phyloP scores from a whole-genome alignment of 257 asterid species.

The Fraxinus excelsior region DNA sequence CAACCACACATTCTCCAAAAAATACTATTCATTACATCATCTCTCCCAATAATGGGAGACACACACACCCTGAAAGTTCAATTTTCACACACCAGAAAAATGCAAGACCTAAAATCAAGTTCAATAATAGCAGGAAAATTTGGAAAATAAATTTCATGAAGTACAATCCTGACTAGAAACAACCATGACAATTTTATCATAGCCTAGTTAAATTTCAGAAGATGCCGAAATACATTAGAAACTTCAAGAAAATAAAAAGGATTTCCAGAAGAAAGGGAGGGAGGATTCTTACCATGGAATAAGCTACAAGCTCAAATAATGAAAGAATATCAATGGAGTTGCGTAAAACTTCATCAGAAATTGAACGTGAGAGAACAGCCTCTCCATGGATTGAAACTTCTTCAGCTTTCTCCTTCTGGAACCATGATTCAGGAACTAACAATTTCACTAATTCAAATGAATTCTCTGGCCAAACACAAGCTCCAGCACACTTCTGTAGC shows the following conservation, averaged over 20 bases:
- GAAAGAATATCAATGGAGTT: slow-evolving; percentile 61
- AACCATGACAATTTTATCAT: background rate
- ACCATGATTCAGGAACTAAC: slow-evolving; percentile 22
- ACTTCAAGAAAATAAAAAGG: background rate
- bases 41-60: too few relatives aligned
- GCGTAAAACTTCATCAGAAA: slow-evolving; percentile 36
- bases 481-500: slow-evolving; percentile 48
- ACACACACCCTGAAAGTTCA: too few relatives aligned
- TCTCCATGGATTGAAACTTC: slow-evolving; percentile 33
- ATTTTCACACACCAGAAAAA: background rate
- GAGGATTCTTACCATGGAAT: slow-evolving; percentile 61
- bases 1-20: too few relatives aligned
- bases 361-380: slow-evolving; percentile 20
- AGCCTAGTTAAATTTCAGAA: background rate
- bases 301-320: slow-evolving; percentile 67
- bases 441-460: slow-evolving; percentile 26
- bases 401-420: slow-evolving; percentile 28
- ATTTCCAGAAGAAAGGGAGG: background rate
- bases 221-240: background rate
- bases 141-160: background rate
- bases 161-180: background rate
- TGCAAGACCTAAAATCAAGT: background rate
- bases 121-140: too few relatives aligned
- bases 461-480: slow-evolving; percentile 37
- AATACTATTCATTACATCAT: too few relatives aligned